Evolutionary conservation across 148 eudicot genomes (phyloP).

Genomic region (Rhododendron ovatum): DNA sequence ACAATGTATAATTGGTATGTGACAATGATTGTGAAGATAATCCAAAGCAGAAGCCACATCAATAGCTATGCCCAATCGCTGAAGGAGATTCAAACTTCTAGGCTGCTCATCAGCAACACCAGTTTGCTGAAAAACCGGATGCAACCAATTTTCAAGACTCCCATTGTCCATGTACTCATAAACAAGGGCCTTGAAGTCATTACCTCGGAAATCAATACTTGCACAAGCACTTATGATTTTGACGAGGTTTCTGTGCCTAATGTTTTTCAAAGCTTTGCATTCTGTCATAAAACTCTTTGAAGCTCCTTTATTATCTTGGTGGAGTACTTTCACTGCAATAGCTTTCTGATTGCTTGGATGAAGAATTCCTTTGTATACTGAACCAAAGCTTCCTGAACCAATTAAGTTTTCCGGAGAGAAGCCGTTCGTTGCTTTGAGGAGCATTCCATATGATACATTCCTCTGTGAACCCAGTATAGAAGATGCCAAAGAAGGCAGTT

Average conservation of each 20-base stretch:
- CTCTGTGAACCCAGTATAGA: background rate
- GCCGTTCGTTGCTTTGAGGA: slow-evolving; percentile 14
- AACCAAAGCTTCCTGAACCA: slow-evolving; percentile 23
- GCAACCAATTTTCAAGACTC: slow-evolving; percentile 17
- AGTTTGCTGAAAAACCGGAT: background rate
- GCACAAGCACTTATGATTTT: slow-evolving; percentile 15
- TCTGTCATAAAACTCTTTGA: slow-evolving; percentile 16
- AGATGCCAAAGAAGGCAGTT: no score
- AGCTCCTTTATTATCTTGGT: slow-evolving; percentile 21
- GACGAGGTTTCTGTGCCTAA: slow-evolving; percentile 13
- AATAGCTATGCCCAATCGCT: slow-evolving; percentile 10
- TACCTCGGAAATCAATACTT: slow-evolving; percentile 11
- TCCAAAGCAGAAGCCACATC: background rate
- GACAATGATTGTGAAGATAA: slow-evolving; percentile 19
- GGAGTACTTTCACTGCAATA: slow-evolving; percentile 29
- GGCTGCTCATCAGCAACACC: background rate
- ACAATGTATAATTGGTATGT: slow-evolving; percentile 15
- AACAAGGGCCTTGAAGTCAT: slow-evolving; percentile 11
- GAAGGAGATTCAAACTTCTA: background rate
- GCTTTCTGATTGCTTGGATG: background rate
- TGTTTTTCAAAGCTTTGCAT: slow-evolving; percentile 8
- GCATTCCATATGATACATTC: background rate
- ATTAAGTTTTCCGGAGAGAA: slow-evolving; percentile 19
- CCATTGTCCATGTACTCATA: slow-evolving; percentile 18
- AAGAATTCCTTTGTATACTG: slow-evolving; percentile 26